Evolutionary conservation across 805 yeast genomes (phyloP).

Genomic region (Scheffersomyces coipomensis): DNA sequence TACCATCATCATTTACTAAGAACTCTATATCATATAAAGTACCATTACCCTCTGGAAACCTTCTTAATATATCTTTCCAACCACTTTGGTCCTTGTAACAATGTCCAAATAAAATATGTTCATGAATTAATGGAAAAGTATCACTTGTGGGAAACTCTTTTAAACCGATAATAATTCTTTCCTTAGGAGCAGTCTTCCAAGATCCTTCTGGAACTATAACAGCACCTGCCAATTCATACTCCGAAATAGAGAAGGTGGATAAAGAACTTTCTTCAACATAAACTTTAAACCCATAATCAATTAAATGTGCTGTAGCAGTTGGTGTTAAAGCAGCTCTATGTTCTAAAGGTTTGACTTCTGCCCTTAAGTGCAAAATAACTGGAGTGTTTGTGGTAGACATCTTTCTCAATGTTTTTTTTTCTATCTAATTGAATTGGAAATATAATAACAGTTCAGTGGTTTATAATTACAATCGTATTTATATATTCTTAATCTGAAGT

Average conservation of each 20-base stretch:
- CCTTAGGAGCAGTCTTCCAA: constrained; percentile 89
- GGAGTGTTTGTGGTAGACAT: constrained; percentile 13
- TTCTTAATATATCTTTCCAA: constrained; percentile 85
- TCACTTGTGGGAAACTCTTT: constrained; percentile 92
- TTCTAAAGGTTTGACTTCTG: constrained; percentile 95
- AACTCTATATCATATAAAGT: constrained; percentile 91
- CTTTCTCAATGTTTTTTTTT: neutral
- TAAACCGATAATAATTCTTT: constrained; percentile 87
- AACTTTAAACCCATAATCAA: constrained; percentile 85
- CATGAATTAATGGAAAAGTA: constrained; percentile 88
- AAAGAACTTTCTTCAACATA: constrained; percentile 86
- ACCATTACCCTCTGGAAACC: constrained; percentile 93
- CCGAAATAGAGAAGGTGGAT: constrained; percentile 73
- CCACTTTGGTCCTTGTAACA: constrained; percentile 98
- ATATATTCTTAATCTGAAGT: too few species aligned
- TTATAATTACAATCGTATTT: too few species aligned
- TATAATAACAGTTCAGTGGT: too few species aligned
- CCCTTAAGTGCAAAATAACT: constrained; percentile 84
- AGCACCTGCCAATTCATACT: constrained; percentile 81
- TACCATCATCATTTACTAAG: constrained; percentile 87
- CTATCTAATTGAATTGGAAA: neutral
- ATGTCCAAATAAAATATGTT: constrained; percentile 98
- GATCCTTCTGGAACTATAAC: constrained; percentile 88
- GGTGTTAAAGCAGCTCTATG: constrained; percentile 98
- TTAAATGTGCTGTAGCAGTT: constrained; percentile 74